Evolutionary conservation across 805 yeast species (phyloP).

Genomic region (Debaryomyces castellii): DNA sequence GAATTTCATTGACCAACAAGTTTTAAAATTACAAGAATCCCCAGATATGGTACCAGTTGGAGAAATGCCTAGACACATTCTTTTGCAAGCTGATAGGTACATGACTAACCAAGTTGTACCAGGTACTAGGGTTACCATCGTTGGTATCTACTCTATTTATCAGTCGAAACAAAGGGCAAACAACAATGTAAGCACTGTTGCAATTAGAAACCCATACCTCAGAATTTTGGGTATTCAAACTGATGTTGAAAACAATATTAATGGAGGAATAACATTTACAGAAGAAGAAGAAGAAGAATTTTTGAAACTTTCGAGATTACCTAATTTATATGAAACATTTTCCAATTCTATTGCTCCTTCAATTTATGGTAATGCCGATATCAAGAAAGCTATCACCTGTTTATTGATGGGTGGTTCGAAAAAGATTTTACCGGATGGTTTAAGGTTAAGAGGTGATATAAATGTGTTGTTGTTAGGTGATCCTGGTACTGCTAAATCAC

Average conservation of each 20-base stretch:
- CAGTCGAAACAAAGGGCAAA: conserved; percentile 62
- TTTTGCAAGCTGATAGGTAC: conserved; percentile 84
- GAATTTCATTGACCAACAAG: conserved; percentile 91
- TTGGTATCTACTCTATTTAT: conserved; percentile 91
- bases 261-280: conserved; percentile 62
- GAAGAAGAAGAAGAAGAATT: conserved; percentile 96
- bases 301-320: conserved; percentile 72
- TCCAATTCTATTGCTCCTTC: conserved; percentile 93
- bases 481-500: conserved; percentile 99
- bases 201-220: conserved; percentile 89
- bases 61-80: conserved; percentile 94
- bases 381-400: conserved; percentile 91
- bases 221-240: conserved; percentile 84
- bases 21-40: conserved; percentile 89
- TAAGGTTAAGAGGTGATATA: conserved; percentile 95
- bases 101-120: conserved; percentile 90
- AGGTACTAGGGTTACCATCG: conserved; percentile 88
- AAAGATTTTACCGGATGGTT: conserved; percentile 89
- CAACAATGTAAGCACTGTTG: conserved; percentile 57
- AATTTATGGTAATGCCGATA: conserved; percentile 89
- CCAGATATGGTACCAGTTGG: conserved; percentile 99
- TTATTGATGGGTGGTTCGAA: conserved; percentile 92
- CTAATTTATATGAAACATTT: conserved; percentile 82
- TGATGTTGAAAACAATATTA: conserved; percentile 70
- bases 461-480: conserved; percentile 93